These are phyloP conservation scores for Knoxia roxburghii DNA, from an alignment of 257 asterid genomes.

Conservation along the genomic window DNA sequence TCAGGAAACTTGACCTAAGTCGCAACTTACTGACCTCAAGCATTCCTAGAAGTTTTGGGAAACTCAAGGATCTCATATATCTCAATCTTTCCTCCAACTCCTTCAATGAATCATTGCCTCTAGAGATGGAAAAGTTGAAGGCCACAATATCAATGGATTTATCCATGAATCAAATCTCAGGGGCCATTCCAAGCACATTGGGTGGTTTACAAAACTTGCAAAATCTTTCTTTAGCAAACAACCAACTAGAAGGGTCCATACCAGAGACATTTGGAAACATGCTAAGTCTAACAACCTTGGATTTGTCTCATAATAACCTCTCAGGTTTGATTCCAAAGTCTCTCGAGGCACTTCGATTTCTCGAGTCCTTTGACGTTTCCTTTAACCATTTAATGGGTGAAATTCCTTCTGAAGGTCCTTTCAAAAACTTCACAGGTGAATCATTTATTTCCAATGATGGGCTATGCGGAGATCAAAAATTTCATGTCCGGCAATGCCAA, in stretches of 20 bases:
- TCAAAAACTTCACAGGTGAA: not conserved
- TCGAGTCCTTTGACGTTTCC: not conserved
- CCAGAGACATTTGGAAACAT: slow-evolving; percentile 1
- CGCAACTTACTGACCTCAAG: not conserved
- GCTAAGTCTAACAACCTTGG: not conserved
- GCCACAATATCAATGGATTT: not conserved
- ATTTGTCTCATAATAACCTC: not conserved
- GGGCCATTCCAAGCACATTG: not conserved
- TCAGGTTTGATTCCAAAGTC: slow-evolving; percentile 9
- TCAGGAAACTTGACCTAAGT: not conserved
- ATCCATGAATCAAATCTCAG: slow-evolving; percentile 1
- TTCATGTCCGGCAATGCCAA: slow-evolving; percentile 8
- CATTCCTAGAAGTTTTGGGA: slow-evolving; percentile 1
- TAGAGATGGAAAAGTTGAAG: slow-evolving; percentile 4
- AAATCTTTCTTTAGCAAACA: not conserved
- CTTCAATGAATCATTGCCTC: not conserved
- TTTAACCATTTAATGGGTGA: not conserved
- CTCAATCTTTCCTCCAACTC: not conserved
- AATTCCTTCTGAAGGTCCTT: not conserved
- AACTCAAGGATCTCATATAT: not conserved
- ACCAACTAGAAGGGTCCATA: slow-evolving; percentile 1
- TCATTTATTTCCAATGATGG: slow-evolving; percentile 15
- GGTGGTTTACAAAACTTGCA: not conserved
- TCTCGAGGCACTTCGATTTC: not conserved
- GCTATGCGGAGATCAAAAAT: slow-evolving; percentile 13